phyloP scores from a whole-genome alignment of 257 asterid genomes.

The Asclepias syriaca region DNA sequence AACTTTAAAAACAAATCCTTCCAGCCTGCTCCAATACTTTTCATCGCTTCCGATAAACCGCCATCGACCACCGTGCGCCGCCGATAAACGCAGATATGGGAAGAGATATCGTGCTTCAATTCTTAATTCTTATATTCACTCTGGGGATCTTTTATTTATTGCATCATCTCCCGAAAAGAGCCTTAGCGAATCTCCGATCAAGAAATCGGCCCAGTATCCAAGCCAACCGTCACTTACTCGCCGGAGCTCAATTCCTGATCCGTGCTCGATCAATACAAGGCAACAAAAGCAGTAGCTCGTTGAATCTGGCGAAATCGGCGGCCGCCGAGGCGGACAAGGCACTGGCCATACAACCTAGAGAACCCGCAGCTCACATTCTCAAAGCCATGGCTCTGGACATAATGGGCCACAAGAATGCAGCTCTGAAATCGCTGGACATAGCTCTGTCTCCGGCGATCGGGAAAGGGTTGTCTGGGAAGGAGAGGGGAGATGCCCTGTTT shows the following conservation, averaged over 20 bases:
- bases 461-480: conserved; percentile 48
- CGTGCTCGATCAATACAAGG: conserved; percentile 56
- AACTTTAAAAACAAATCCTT: neutral
- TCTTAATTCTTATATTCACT: conserved; percentile 47
- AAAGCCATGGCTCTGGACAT: conserved; percentile 70
- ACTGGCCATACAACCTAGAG: conserved; percentile 57
- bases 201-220: conserved; percentile 52
- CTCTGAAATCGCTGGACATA: conserved; percentile 55
- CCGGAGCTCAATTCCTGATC: conserved; percentile 75
- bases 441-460: conserved; percentile 72
- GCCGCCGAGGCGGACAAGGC: conserved; percentile 70
- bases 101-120: conserved; percentile 39
- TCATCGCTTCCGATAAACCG: neutral
- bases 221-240: conserved; percentile 72
- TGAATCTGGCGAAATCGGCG: conserved; percentile 73
- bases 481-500: conserved; percentile 68
- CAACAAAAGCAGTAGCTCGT: conserved; percentile 33
- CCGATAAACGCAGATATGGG: conserved; percentile 27
- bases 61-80: neutral
- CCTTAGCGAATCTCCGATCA: conserved; percentile 55
- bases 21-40: neutral
- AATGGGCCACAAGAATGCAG: conserved; percentile 61
- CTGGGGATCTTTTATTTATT: conserved; percentile 57
- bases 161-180: conserved; percentile 55
- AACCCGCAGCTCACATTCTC: conserved; percentile 78